These are phyloP conservation scores for Calendula officinalis DNA, from an alignment of 129 eudicot species.

Conservation along the genomic window DNA sequence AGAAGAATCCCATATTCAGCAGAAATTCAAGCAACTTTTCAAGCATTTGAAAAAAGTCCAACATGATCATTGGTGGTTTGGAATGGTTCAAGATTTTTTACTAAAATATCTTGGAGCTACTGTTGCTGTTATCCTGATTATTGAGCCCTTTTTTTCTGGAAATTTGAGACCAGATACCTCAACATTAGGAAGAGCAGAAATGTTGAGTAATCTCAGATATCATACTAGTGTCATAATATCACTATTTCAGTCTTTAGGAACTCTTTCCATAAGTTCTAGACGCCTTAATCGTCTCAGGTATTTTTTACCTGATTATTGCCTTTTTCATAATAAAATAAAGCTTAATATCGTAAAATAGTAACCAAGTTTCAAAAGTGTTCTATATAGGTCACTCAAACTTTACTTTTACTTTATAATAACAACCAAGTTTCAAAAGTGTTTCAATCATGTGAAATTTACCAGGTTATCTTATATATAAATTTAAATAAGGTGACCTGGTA, in stretches of 20 bases:
- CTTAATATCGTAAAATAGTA: too few relatives aligned
- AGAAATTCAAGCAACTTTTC: slow-evolving; percentile 73
- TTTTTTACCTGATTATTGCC: slow-evolving; percentile 7
- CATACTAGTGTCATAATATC: slow-evolving; percentile 98
- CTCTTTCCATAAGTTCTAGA: slow-evolving; percentile 94
- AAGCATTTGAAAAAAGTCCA: slow-evolving; percentile 75
- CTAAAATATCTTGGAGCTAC: slow-evolving; percentile 99
- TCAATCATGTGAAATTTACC: too few relatives aligned
- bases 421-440: too few relatives aligned
- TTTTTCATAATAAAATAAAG: not conserved
- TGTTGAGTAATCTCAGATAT: slow-evolving; percentile 97
- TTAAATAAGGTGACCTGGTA: too few relatives aligned
- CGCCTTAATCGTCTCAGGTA: slow-evolving; percentile 98
- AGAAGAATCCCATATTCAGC: slow-evolving; percentile 95
- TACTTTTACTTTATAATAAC: too few relatives aligned
- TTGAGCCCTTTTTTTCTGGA: slow-evolving; percentile 98
- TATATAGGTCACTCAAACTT: too few relatives aligned
- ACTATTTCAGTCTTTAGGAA: slow-evolving; percentile 94
- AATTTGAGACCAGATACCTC: slow-evolving; percentile 85
- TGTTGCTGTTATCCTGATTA: slow-evolving; percentile 93
- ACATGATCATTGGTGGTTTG: slow-evolving; percentile 99
- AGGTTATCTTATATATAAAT: too few relatives aligned
- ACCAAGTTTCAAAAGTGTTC: too few relatives aligned
- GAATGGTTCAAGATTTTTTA: slow-evolving; percentile 97
- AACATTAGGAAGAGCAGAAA: slow-evolving; percentile 95